These are phyloP conservation scores for Vigna radiata DNA, from an alignment of 306 rosid species.

Conservation along the genomic window DNA sequence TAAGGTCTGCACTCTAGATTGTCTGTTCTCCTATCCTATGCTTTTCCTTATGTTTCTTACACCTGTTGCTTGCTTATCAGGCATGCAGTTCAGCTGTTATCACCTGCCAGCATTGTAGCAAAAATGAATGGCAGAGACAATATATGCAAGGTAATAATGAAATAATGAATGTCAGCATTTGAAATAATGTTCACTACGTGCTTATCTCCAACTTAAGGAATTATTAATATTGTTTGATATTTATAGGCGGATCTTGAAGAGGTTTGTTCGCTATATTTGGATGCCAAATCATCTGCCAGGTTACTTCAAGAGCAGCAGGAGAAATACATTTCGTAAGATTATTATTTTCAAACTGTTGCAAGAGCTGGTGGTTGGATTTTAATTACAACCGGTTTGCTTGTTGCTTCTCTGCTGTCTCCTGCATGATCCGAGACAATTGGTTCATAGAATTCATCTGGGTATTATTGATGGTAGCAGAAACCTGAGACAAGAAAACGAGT, in stretches of 20 bases:
- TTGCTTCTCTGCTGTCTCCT: slow-evolving; percentile 27
- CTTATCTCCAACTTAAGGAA: background rate
- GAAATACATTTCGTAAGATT: slow-evolving; percentile 68
- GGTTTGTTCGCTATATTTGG: slow-evolving; percentile 76
- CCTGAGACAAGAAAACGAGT: slow-evolving; percentile 8
- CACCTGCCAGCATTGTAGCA: slow-evolving; percentile 91
- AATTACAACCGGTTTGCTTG: background rate
- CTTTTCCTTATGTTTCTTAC: slow-evolving; percentile 40
- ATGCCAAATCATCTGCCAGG: slow-evolving; percentile 85
- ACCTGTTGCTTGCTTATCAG: slow-evolving; percentile 50
- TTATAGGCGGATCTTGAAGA: slow-evolving; percentile 84
- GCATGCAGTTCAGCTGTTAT: slow-evolving; percentile 89
- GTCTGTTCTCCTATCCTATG: background rate
- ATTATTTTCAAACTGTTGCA: slow-evolving; percentile 15
- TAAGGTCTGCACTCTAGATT: slow-evolving; percentile 65
- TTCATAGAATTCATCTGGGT: slow-evolving; percentile 13
- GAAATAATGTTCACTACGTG: background rate
- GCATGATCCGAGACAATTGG: background rate
- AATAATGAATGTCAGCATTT: slow-evolving; percentile 28
- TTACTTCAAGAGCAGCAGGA: slow-evolving; percentile 95
- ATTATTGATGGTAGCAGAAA: slow-evolving; percentile 31
- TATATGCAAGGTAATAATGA: slow-evolving; percentile 78
- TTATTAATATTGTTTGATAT: slow-evolving; percentile 32
- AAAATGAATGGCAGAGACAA: slow-evolving; percentile 92
- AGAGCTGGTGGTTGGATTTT: slow-evolving; percentile 22